These are phyloP conservation scores for Tetracladium maxilliforme DNA, from an alignment of 2,329 filamentous ascomycete genomes.

Conservation along the genomic window DNA sequence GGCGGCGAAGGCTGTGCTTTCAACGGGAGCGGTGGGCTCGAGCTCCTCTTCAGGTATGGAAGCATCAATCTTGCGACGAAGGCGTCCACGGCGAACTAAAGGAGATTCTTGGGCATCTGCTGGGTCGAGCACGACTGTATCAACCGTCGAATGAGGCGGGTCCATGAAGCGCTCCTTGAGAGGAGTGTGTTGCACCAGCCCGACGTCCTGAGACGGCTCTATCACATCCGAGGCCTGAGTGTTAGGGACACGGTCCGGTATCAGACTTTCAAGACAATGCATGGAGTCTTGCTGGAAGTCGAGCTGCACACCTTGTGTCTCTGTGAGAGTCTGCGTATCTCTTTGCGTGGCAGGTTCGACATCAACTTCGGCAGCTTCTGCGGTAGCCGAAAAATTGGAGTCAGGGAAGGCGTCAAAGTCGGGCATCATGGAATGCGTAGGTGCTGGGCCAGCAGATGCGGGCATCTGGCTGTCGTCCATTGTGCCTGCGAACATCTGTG, in stretches of 20 bases:
- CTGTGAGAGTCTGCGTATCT: conserved; percentile 18
- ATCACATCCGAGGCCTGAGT: conserved; percentile 57
- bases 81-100: conserved; percentile 41
- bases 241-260: conserved; percentile 22
- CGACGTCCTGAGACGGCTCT: conserved; percentile 69
- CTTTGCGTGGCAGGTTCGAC: conserved; percentile 29
- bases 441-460: conserved; percentile 13
- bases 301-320: conserved; percentile 27
- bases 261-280: conserved; percentile 40
- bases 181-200: conserved; percentile 61
- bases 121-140: conserved; percentile 43
- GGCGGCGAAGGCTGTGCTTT: conserved; percentile 30
- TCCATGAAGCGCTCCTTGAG: conserved; percentile 52
- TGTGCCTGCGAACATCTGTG: conserved; percentile 82
- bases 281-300: conserved; percentile 46
- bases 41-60: conserved; percentile 18
- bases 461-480: conserved; percentile 49
- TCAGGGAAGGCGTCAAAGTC: conserved; percentile 41
- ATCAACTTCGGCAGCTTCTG: too few relatives aligned
- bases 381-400: conserved; percentile 45
- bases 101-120: conserved; percentile 46
- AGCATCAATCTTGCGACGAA: conserved; percentile 27
- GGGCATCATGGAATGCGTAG: too few relatives aligned
- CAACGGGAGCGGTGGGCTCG: conserved; percentile 17
- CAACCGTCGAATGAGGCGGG: conserved; percentile 51